Evolutionary conservation across 1,284 basidiomycete genomes (phyloP).

Genomic region (Pyrrhoderma lamaoense): DNA sequence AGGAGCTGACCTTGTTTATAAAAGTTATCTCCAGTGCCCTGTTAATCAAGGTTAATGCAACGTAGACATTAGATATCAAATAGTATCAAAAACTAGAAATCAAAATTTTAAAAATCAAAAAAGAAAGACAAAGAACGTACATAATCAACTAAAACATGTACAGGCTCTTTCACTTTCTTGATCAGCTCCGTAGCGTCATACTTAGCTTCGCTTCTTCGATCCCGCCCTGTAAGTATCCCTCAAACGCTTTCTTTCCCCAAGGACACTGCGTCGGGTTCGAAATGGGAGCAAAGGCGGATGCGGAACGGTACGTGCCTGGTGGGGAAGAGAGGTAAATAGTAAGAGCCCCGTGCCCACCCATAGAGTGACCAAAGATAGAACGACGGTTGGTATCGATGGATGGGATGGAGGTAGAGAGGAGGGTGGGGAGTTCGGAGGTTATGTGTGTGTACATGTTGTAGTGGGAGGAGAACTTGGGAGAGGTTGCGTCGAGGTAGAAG

Average conservation of each 20-base stretch:
- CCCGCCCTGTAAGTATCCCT: slow-evolving; percentile 80
- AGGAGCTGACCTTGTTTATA: slow-evolving; percentile 82
- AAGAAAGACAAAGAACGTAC: slow-evolving; percentile 35
- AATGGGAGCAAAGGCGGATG: slow-evolving; percentile 92
- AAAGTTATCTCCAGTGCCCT: slow-evolving; percentile 86
- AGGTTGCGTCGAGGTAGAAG: slow-evolving; percentile 89
- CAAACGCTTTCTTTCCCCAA: slow-evolving; percentile 93
- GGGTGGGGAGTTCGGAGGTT: slow-evolving; percentile 73
- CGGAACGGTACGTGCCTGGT: slow-evolving; percentile 73
- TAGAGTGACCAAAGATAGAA: slow-evolving; percentile 80
- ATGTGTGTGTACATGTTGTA: slow-evolving; percentile 91
- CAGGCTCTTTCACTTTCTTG: slow-evolving; percentile 49
- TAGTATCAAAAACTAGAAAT: no score
- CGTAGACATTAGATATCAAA: no score
- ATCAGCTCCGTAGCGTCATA: slow-evolving; percentile 90
- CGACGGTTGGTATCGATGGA: slow-evolving; percentile 63
- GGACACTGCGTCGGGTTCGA: slow-evolving; percentile 81
- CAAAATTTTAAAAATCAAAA: no score
- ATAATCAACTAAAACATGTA: slow-evolving; percentile 82
- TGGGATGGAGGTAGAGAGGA: slow-evolving; percentile 62
- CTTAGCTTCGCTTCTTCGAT: slow-evolving; percentile 60
- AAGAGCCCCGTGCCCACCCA: slow-evolving; percentile 96
- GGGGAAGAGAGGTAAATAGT: slow-evolving; percentile 78
- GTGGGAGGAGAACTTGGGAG: slow-evolving; percentile 70
- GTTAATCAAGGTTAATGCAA: slow-evolving; percentile 4